Base-by-base conservation (phyloP, 371 early-diverging fungal species). In the Haplosporangium sp. region DNA sequence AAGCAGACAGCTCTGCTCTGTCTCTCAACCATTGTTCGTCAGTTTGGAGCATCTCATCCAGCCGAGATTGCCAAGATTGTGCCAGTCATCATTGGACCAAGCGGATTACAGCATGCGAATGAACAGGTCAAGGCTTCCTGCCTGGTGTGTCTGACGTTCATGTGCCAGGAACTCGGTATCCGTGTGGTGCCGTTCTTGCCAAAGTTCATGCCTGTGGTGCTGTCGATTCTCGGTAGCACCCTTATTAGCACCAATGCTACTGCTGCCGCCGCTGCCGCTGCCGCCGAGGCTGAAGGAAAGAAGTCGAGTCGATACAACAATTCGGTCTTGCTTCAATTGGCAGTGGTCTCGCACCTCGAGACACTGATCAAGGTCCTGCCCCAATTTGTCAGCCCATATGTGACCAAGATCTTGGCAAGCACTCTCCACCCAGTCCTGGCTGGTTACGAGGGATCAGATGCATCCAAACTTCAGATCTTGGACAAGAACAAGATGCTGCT, bases 121-220 rank as follows among this genome's bases (percentile, higher is more conserved):
- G 71, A 85, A 11, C 88, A 90, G 57, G 84, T 95, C 40, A 85
- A 87, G 48, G 89, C 91, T 6, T 90, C 95, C 0, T 88, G 93
- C 72, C 74, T 95, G 63, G 91, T 89, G 8, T 91, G 91, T 67
- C 71, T 96, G 29, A 87, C 94, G 2, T 86, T 91, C 48, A 85
- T 94, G 58, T 89, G 91, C 73, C 85, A 85, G 73, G 92, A 92
- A 66, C 86, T 95, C 23, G 95, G 94, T 46, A 86, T 94, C 57
- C 92, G 95, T 52, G 85, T 92, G n/a, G 89, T 96, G 8, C 94
- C 95, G 12, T 87, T 86, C 74, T 81, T 97, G 67, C 94, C 95
- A 68, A 90, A 93, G 85, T 91, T 94, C 51, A 90, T 96, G 90
- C 95, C 95, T 54, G 66, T 84, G 9, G 72, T 91, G 12, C 73